These are phyloP conservation scores for Pseudogymnoascus sp. DNA, from an alignment of 2,329 filamentous ascomycete genomes.

Conservation along the genomic window DNA sequence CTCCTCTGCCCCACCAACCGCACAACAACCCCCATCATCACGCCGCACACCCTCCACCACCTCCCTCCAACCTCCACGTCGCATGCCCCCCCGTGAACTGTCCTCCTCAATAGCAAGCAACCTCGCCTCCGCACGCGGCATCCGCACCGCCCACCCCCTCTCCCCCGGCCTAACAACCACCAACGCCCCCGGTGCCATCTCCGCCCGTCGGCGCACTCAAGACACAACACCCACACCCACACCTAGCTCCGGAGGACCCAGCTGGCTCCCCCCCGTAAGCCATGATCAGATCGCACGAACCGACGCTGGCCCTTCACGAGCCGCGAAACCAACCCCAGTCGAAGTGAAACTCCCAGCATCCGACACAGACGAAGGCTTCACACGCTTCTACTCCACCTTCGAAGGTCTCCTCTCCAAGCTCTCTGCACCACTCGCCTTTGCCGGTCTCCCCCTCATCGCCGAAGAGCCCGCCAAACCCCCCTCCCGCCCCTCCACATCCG, in stretches of 20 bases:
- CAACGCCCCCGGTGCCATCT: slow-evolving; percentile 50
- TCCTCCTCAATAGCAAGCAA: slow-evolving; percentile 83
- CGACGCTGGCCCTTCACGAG: slow-evolving; percentile 21
- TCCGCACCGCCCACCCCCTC: slow-evolving; percentile 48
- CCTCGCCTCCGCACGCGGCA: slow-evolving; percentile 75
- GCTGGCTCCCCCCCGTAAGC: slow-evolving; percentile 41
- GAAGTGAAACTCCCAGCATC: slow-evolving; percentile 15
- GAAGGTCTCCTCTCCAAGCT: slow-evolving; percentile 81
- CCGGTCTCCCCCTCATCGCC: slow-evolving; percentile 69
- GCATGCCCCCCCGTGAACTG: slow-evolving; percentile 53
- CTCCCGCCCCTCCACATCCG: slow-evolving; percentile 13
- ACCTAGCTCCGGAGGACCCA: slow-evolving; percentile 33
- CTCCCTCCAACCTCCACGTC: slow-evolving; percentile 21
- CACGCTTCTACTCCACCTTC: slow-evolving; percentile 86
- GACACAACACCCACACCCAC: slow-evolving; percentile 32
- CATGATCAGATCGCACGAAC: slow-evolving; percentile 26
- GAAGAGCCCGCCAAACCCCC: slow-evolving; percentile 34
- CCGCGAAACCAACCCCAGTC: slow-evolving; percentile 18
- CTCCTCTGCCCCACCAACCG: slow-evolving; percentile 20
- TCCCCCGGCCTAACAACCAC: slow-evolving; percentile 67
- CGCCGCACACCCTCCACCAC: neutral
- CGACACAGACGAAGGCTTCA: slow-evolving; percentile 67
- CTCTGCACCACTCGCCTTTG: slow-evolving; percentile 85
- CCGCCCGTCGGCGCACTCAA: slow-evolving; percentile 23
- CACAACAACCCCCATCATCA: neutral